A percentile compares a stretch with the other conserved stretches of the same genome.
phyloP scores from a whole-genome alignment of 768 basidiomycete genomes.

The Coprinopsis marcescibilis region DNA sequence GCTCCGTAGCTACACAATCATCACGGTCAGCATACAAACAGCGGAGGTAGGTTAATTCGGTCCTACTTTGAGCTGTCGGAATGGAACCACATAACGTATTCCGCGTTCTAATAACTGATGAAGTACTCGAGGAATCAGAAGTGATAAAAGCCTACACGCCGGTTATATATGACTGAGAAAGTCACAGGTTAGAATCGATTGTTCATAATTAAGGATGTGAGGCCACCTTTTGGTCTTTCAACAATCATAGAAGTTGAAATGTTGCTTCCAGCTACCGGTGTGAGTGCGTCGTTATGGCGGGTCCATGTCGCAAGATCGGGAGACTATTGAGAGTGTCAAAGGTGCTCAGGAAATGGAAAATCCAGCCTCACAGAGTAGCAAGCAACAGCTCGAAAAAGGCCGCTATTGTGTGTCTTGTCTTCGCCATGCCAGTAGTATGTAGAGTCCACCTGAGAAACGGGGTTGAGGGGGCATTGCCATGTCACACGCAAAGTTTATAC shows the following conservation, averaged over 20 bases:
- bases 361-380: slow-evolving; percentile 41
- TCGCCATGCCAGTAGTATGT: slow-evolving; percentile 61
- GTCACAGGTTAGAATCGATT: slow-evolving; percentile 2
- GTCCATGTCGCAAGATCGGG: slow-evolving; percentile 49
- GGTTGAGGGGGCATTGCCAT: too few relatives aligned
- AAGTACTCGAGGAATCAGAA: background rate
- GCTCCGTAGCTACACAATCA: slow-evolving; percentile 46
- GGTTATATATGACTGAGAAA: slow-evolving; percentile 45
- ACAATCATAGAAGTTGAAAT: slow-evolving; percentile 55
- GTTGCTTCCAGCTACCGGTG: slow-evolving; percentile 46
- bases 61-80: slow-evolving; percentile 52
- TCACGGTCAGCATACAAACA: background rate
- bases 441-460: slow-evolving; percentile 35
- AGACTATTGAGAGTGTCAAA: slow-evolving; percentile 38
- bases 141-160: slow-evolving; percentile 28
- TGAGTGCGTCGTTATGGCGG: slow-evolving; percentile 53
- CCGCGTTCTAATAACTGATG: slow-evolving; percentile 36
- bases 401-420: slow-evolving; percentile 54
- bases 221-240: slow-evolving; percentile 54
- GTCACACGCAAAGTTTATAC: slow-evolving; percentile 19
- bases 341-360: slow-evolving; percentile 6
- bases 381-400: slow-evolving; percentile 50
- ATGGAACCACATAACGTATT: slow-evolving; percentile 73
- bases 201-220: too few relatives aligned
- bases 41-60: background rate